Evolutionary conservation across 495 filamentous ascomycete genomes (phyloP).

Genomic region (Neurospora terricola): DNA sequence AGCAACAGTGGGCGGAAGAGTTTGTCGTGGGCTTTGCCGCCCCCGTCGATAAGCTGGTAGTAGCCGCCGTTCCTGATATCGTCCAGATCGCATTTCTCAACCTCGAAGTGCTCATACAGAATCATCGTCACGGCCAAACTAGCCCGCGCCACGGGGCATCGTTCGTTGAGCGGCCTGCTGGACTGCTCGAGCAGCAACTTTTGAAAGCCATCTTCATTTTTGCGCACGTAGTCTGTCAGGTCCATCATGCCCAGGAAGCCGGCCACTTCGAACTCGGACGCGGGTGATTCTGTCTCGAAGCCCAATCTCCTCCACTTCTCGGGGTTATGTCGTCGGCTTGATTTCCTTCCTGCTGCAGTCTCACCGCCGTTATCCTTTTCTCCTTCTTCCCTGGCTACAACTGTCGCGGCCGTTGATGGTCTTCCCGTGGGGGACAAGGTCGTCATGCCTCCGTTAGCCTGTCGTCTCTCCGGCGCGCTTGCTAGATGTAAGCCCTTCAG

Average conservation of each 20-base stretch:
- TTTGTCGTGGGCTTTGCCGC: constrained; percentile 63
- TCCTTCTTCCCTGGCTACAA: background rate
- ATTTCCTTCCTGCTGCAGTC: background rate
- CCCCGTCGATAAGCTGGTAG: constrained; percentile 67
- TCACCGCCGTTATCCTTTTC: background rate
- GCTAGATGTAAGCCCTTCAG: constrained; percentile 76
- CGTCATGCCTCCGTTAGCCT: constrained; percentile 21
- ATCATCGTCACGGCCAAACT: constrained; percentile 82
- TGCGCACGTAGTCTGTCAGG: constrained; percentile 82
- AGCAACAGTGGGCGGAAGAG: constrained; percentile 80
- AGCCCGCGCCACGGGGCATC: constrained; percentile 82
- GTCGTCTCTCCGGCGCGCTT: constrained; percentile 56
- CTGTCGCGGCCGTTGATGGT: constrained; percentile 3
- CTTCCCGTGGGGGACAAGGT: constrained; percentile 11
- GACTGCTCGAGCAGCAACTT: constrained; percentile 88
- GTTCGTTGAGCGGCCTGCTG: constrained; percentile 53
- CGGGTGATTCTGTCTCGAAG: constrained; percentile 84
- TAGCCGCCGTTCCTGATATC: constrained; percentile 50
- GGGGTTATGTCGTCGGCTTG: constrained; percentile 61
- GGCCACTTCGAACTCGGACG: constrained; percentile 69
- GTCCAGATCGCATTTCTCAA: constrained; percentile 76
- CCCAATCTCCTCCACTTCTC: constrained; percentile 92
- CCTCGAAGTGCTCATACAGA: constrained; percentile 91
- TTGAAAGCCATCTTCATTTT: constrained; percentile 84
- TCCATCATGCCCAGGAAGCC: constrained; percentile 98